Conservation (phyloP, 1,139 yeast genomes). For the Kodamaea sp. region DNA sequence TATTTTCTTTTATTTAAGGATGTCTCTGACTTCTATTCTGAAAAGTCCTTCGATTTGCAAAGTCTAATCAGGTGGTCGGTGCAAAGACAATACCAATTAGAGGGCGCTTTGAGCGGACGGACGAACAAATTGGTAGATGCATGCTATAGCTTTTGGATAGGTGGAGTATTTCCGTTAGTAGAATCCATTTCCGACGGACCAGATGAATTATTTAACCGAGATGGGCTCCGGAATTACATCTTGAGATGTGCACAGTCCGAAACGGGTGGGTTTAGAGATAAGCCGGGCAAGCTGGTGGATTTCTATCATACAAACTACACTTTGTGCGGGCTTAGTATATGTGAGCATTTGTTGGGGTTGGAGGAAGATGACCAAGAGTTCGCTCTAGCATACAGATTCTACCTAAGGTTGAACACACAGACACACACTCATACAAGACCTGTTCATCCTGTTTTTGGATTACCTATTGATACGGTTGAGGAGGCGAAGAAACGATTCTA, state of each 20-base stretch:
- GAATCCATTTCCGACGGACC: slow-evolving; percentile 46
- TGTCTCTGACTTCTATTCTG: slow-evolving; percentile 13
- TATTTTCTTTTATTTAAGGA: slow-evolving; percentile 50
- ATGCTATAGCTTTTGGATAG: slow-evolving; percentile 96
- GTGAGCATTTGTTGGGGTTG: slow-evolving; percentile 42
- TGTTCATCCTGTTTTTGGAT: slow-evolving; percentile 67
- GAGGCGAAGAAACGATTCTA: slow-evolving; percentile 3
- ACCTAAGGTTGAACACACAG: slow-evolving; percentile 2
- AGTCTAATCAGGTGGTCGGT: slow-evolving; percentile 63
- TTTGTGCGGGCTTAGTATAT: slow-evolving; percentile 70
- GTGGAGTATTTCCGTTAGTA: slow-evolving; percentile 68
- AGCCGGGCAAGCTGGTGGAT: slow-evolving; percentile 81
- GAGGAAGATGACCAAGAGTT: slow-evolving; percentile 13
- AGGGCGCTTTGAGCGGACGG: slow-evolving; percentile 89
- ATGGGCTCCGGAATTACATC: slow-evolving; percentile 64
- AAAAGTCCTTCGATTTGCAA: slow-evolving; percentile 38
- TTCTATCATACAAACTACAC: slow-evolving; percentile 91
- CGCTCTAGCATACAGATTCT: slow-evolving; percentile 31
- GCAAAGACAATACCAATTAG: slow-evolving; percentile 65
- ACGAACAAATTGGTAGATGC: slow-evolving; percentile 94
- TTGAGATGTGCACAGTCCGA: slow-evolving; percentile 71
- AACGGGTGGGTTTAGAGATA: slow-evolving; percentile 80
- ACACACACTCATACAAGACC: slow-evolving; percentile 27
- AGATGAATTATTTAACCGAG: slow-evolving; percentile 46
- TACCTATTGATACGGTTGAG: slow-evolving; percentile 42